A percentile compares a stretch with the other conserved stretches of the same genome.
Evolutionary conservation across 306 rosid genomes (phyloP).

Genomic region (Senna siamea): DNA sequence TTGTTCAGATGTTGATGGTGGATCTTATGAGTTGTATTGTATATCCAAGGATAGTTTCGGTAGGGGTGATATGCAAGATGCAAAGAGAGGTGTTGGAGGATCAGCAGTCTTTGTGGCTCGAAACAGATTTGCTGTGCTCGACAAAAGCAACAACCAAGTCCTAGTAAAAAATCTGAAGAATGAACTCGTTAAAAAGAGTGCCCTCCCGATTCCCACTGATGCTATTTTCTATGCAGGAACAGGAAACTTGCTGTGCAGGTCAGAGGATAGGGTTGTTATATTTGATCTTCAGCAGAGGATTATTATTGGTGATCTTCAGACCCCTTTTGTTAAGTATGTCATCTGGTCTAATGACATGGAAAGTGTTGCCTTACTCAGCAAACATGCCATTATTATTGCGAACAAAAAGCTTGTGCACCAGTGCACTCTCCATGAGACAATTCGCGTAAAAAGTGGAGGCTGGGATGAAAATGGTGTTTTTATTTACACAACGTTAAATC

Average conservation of each 20-base stretch:
- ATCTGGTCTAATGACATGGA: constrained; percentile 91
- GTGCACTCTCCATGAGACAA: constrained; percentile 93
- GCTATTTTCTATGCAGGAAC: constrained; percentile 93
- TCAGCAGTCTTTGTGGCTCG: constrained; percentile 91
- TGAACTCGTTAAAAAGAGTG: constrained; percentile 75
- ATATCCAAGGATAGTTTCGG: constrained; percentile 74
- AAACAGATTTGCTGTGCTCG: constrained; percentile 89
- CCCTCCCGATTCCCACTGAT: constrained; percentile 73
- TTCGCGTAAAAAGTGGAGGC: constrained; percentile 93
- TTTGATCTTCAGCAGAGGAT: constrained; percentile 84
- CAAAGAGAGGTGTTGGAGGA: constrained; percentile 89
- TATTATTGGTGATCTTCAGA: constrained; percentile 80
- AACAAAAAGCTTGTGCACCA: constrained; percentile 89
- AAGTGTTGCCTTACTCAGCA: constrained; percentile 90
- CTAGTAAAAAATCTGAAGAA: constrained; percentile 73
- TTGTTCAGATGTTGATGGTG: constrained; percentile 87
- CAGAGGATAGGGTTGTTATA: constrained; percentile 82
- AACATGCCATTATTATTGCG: constrained; percentile 84
- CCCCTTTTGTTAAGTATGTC: constrained; percentile 83
- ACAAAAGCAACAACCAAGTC: constrained; percentile 75
- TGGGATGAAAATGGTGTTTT: constrained; percentile 97
- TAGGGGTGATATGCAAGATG: constrained; percentile 81
- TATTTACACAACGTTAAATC: constrained; percentile 86
- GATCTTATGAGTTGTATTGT: constrained; percentile 81
- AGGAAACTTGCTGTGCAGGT: constrained; percentile 78